phyloP scores from a whole-genome alignment of 2,329 filamentous ascomycete genomes.

The Aspergillus tubingensis region DNA sequence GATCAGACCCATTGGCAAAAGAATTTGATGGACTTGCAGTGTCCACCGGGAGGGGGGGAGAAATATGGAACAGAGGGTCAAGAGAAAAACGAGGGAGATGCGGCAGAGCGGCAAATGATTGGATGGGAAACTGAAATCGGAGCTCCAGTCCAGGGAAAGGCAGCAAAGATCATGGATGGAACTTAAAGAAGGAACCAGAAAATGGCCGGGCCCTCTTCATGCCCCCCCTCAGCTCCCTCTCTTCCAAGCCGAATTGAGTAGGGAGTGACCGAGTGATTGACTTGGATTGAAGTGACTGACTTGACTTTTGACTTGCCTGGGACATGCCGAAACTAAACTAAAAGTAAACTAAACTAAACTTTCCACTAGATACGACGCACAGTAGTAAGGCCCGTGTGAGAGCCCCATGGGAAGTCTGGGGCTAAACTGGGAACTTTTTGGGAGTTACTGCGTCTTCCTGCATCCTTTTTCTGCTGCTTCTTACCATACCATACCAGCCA shows the following conservation, averaged over 20 bases:
- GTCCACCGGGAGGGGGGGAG: neutral
- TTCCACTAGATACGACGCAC: neutral
- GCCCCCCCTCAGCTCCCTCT: too few species aligned
- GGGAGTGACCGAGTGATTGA: too few species aligned
- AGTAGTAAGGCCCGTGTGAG: conserved; percentile 17
- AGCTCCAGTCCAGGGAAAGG: conserved; percentile 8
- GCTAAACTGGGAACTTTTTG: conserved; percentile 11
- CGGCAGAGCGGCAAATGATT: conserved; percentile 8
- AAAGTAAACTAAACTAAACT: conserved; percentile 14
- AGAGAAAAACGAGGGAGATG: neutral
- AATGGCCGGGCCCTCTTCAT: neutral
- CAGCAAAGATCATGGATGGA: conserved; percentile 8
- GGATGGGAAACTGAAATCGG: conserved; percentile 12
- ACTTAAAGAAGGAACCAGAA: conserved; percentile 14
- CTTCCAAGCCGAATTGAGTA: too few species aligned
- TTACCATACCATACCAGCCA: conserved; percentile 5
- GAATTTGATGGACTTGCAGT: conserved; percentile 6
- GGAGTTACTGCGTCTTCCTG: neutral
- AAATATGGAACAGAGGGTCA: neutral
- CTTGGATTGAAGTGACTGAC: neutral
- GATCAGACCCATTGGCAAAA: conserved; percentile 19
- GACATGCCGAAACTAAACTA: conserved; percentile 16
- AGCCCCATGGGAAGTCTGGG: conserved; percentile 14
- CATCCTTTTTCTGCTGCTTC: neutral
- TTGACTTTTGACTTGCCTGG: conserved; percentile 7